A percentile compares a stretch with the other conserved stretches of the same genome.
Evolutionary conservation across 2,329 filamentous ascomycete species (phyloP).

Genomic region (Pseudogymnoascus sp.): DNA sequence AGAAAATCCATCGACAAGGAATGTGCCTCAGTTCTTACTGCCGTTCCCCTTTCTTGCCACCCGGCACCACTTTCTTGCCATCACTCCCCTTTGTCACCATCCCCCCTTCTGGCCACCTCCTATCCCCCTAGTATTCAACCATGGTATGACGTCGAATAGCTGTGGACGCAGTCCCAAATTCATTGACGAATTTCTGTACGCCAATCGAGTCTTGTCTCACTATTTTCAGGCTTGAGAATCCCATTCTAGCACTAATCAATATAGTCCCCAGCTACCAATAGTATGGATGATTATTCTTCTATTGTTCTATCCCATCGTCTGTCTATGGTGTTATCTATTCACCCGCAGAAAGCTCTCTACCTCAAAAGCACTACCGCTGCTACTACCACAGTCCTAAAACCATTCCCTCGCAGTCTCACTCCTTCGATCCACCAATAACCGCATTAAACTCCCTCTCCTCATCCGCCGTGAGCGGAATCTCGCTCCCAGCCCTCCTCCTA

Average conservation of each 20-base stretch:
- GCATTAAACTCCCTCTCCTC: slow-evolving; percentile 23
- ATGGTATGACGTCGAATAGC: too few species aligned
- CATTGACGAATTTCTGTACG: too few species aligned
- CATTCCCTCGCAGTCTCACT: slow-evolving; percentile 12
- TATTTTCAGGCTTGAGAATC: too few species aligned
- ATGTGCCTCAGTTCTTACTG: too few species aligned
- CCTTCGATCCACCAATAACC: slow-evolving; percentile 14
- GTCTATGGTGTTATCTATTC: neutral
- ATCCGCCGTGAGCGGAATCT: slow-evolving; percentile 17
- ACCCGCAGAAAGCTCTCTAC: neutral
- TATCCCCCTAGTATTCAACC: neutral
- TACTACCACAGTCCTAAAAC: neutral
- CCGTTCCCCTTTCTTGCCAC: too few species aligned
- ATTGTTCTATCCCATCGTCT: neutral
- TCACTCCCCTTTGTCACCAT: neutral
- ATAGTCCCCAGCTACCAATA: neutral
- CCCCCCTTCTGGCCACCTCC: neutral
- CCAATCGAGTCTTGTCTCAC: neutral
- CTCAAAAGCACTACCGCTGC: neutral
- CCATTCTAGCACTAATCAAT: neutral
- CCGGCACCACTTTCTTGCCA: neutral
- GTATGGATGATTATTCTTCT: neutral
- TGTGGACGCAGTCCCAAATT: too few species aligned
- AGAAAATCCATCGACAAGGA: too few species aligned
- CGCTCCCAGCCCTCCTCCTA: slow-evolving; percentile 18